A percentile compares a stretch with the other conserved stretches of the same genome.
Evolutionary conservation across 495 filamentous ascomycete species (phyloP).

Genomic region (Bathelium albidoporum): DNA sequence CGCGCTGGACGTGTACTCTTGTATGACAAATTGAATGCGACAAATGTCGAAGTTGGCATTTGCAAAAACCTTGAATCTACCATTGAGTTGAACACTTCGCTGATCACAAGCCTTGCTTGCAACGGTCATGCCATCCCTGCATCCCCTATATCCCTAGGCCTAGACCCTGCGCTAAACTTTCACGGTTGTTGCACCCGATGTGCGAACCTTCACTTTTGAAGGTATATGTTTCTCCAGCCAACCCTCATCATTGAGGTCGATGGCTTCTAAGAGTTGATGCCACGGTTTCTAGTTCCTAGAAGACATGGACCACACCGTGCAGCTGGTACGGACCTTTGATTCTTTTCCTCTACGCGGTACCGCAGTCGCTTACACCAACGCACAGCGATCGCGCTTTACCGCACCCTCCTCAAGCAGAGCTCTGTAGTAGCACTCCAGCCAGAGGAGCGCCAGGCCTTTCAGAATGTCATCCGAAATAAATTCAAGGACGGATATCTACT

Average conservation of each 20-base stretch:
- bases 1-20: background rate
- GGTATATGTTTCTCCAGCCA: no score
- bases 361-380: background rate
- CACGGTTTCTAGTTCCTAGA: background rate
- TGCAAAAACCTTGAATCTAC: no score
- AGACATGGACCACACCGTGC: background rate
- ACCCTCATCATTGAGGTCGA: background rate
- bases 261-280: background rate
- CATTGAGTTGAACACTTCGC: no score
- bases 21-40: background rate
- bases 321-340: background rate
- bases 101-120: no score
- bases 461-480: conserved; percentile 39
- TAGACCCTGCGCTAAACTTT: no score
- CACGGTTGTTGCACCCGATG: no score
- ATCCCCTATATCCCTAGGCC: no score
- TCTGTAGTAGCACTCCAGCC: conserved; percentile 36
- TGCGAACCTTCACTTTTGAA: no score
- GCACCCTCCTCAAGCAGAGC: conserved; percentile 56
- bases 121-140: no score
- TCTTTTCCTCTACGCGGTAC: background rate
- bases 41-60: background rate
- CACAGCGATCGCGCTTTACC: conserved; percentile 52
- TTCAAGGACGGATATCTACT: conserved; percentile 50
- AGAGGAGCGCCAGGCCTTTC: conserved; percentile 33